A percentile compares a stretch with the other conserved stretches of the same genome.
phyloP scores from a whole-genome alignment of 495 filamentous ascomycete species.

The Cenococcum geophilum region DNA sequence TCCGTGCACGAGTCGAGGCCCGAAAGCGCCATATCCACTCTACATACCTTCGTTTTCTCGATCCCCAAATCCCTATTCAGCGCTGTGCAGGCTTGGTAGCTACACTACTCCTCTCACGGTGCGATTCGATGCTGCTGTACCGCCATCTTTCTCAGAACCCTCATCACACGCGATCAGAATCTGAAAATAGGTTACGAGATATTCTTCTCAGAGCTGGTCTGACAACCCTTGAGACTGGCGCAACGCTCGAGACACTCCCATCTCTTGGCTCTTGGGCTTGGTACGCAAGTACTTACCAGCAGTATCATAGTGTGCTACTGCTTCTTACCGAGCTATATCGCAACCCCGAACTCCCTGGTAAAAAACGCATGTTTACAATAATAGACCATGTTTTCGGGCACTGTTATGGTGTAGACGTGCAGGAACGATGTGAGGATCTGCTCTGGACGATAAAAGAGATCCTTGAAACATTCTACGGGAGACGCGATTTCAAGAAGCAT shows the following conservation, averaged over 20 bases:
- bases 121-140: slow-evolving; percentile 32
- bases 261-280: slow-evolving; percentile 29
- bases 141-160: slow-evolving; percentile 28
- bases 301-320: slow-evolving; percentile 28
- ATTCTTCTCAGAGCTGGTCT: slow-evolving; percentile 25
- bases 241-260: slow-evolving; percentile 30
- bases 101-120: slow-evolving; percentile 27
- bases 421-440: slow-evolving; percentile 26
- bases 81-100: slow-evolving; percentile 27
- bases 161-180: slow-evolving; percentile 25
- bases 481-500: slow-evolving; percentile 19
- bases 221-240: slow-evolving; percentile 28
- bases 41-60: slow-evolving; percentile 25
- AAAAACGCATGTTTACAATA: slow-evolving; percentile 31
- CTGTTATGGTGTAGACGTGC: slow-evolving; percentile 29
- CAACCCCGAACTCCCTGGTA: slow-evolving; percentile 24
- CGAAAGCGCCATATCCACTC: slow-evolving; percentile 26
- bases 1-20: slow-evolving; percentile 22
- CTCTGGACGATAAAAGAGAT: slow-evolving; percentile 32
- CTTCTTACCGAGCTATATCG: slow-evolving; percentile 29
- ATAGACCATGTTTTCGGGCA: slow-evolving; percentile 33
- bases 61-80: slow-evolving; percentile 26
- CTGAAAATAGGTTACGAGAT: slow-evolving; percentile 27
- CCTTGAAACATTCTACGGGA: slow-evolving; percentile 27
- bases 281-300: slow-evolving; percentile 33